These are phyloP conservation scores for Vigna angularis DNA, from an alignment of 306 rosid species.

Conservation along the genomic window DNA sequence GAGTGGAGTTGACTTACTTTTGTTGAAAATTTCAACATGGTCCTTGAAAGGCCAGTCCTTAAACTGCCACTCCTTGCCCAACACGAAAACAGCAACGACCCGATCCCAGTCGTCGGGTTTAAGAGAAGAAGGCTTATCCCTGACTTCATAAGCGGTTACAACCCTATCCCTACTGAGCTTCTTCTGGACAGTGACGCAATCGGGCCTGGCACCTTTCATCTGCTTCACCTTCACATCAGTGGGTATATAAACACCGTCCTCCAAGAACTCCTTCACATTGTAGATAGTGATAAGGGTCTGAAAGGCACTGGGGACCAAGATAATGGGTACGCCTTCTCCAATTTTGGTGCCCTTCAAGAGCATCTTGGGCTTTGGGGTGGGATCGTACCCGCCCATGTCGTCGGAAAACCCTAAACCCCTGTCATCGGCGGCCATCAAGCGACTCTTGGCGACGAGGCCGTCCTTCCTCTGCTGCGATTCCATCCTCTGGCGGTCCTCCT, in stretches of 20 bases:
- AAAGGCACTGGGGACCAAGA: constrained; percentile 90
- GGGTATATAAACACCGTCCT: constrained; percentile 87
- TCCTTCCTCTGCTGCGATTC: constrained; percentile 97
- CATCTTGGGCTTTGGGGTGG: constrained; percentile 83
- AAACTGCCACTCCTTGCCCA: constrained; percentile 94
- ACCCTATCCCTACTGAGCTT: constrained; percentile 97
- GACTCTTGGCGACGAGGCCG: constrained; percentile 89
- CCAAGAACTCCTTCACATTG: constrained; percentile 94
- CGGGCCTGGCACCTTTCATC: constrained; percentile 90
- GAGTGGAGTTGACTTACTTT: constrained; percentile 38
- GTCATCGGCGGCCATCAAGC: constrained; percentile 82
- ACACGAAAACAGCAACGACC: constrained; percentile 92
- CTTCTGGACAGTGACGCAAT: constrained; percentile 98
- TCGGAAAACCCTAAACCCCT: constrained; percentile 76
- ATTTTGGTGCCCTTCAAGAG: constrained; percentile 79
- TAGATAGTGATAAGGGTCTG: constrained; percentile 90
- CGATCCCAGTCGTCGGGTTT: constrained; percentile 97
- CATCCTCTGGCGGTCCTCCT: constrained; percentile 84
- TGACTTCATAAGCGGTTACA: constrained; percentile 94
- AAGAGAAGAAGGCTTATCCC: constrained; percentile 91
- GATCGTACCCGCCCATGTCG: constrained; percentile 62
- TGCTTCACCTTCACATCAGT: constrained; percentile 94
- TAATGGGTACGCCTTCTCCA: constrained; percentile 97
- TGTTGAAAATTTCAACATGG: constrained; percentile 61
- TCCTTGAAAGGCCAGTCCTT: constrained; percentile 62